phyloP scores from a whole-genome alignment of 2,329 filamentous ascomycete species.

The Atkinsonella texensis region DNA sequence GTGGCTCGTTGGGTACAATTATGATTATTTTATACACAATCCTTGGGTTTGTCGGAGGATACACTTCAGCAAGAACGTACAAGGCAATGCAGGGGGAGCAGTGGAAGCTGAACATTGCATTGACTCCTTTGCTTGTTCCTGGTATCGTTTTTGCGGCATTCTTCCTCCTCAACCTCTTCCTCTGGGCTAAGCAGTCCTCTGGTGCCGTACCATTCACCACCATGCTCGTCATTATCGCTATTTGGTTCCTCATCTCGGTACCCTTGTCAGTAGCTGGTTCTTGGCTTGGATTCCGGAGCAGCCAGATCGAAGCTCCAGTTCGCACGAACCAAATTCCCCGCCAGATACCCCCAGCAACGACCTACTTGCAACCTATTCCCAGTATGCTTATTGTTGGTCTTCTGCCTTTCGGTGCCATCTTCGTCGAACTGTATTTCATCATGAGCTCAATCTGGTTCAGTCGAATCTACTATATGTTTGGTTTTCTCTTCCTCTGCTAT shows the following conservation, averaged over 20 bases:
- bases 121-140: slow-evolving; percentile 79
- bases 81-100: slow-evolving; percentile 84
- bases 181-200: slow-evolving; percentile 86
- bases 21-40: slow-evolving; percentile 90
- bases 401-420: slow-evolving; percentile 90
- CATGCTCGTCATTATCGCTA: slow-evolving; percentile 84
- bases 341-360: slow-evolving; percentile 76
- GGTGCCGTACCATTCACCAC: slow-evolving; percentile 94
- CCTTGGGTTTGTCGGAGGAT: slow-evolving; percentile 86
- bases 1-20: slow-evolving; percentile 84
- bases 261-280: slow-evolving; percentile 82
- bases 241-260: slow-evolving; percentile 96
- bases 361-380: slow-evolving; percentile 75
- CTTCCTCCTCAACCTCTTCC: slow-evolving; percentile 90
- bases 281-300: slow-evolving; percentile 80
- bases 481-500: slow-evolving; percentile 96
- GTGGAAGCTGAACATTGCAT: slow-evolving; percentile 87
- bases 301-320: slow-evolving; percentile 63
- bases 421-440: slow-evolving; percentile 98
- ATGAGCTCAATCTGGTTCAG: slow-evolving; percentile 99
- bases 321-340: slow-evolving; percentile 96
- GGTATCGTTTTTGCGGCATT: slow-evolving; percentile 77
- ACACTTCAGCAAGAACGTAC: slow-evolving; percentile 81
- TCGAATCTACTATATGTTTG: slow-evolving; percentile 99
- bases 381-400: slow-evolving; percentile 88